Percentiles rank a stretch among this genome's conserved stretches.
Conservation (phyloP, 352 stramenopile species). For the Globisporangium lucens region DNA sequence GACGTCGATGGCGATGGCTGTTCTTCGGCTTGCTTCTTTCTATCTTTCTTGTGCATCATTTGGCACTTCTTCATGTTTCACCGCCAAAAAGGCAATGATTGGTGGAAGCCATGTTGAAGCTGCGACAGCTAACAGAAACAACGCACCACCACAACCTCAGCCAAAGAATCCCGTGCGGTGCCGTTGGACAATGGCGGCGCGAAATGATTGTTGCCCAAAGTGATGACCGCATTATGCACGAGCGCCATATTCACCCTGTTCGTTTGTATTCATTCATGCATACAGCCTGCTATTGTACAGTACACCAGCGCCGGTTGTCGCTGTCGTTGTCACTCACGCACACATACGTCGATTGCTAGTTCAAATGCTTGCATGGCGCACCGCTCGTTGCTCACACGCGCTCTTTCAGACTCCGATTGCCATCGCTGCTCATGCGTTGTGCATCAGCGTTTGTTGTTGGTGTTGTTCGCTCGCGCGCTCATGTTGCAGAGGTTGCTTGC, state of each 20-base stretch:
- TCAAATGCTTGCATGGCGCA: no score
- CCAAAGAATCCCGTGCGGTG: not conserved
- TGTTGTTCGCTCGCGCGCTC: no score
- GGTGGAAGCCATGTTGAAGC: slow-evolving; percentile 18
- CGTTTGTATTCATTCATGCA: not conserved
- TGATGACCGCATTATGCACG: not conserved
- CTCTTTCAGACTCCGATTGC: no score
- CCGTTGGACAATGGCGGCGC: not conserved
- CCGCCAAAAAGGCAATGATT: not conserved
- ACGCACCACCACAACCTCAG: not conserved
- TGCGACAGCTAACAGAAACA: not conserved
- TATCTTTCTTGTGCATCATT: not conserved
- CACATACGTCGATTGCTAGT: no score
- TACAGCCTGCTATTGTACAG: not conserved
- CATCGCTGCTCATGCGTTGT: no score
- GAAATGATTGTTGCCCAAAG: not conserved
- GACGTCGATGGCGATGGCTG: not conserved
- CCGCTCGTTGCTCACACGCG: no score
- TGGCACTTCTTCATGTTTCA: not conserved
- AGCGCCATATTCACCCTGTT: not conserved
- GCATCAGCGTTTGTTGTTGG: no score
- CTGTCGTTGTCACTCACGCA: no score
- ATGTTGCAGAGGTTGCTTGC: no score
- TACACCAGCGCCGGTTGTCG: not conserved
- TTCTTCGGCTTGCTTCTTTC: slow-evolving; percentile 3